Percentiles rank a stretch among this genome's conserved stretches.
Conservation (phyloP, 1,284 basidiomycete genomes). For the Austroboletus sp. region DNA sequence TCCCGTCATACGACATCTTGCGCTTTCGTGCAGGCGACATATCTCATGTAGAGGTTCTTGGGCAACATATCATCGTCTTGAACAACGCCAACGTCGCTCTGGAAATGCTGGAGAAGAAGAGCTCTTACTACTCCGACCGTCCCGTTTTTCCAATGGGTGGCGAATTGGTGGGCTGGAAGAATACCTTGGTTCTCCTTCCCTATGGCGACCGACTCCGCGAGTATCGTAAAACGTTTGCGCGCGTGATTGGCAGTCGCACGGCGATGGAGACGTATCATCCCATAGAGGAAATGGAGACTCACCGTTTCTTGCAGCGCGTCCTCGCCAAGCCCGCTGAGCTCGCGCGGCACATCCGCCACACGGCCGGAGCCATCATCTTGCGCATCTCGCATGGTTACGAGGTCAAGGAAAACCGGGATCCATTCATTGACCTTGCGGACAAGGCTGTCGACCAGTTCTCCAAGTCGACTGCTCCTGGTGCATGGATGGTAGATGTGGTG, state of each 20-base stretch:
- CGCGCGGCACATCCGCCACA: conserved; percentile 49
- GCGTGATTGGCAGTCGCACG: conserved; percentile 48
- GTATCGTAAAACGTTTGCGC: conserved; percentile 54
- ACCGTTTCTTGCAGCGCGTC: conserved; percentile 50
- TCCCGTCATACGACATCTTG: not conserved
- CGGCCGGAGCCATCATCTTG: conserved; percentile 53
- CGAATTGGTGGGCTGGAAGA: conserved; percentile 63
- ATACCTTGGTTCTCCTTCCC: conserved; percentile 52
- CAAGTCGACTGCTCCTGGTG: conserved; percentile 49
- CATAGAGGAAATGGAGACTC: conserved; percentile 49
- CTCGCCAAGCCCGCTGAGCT: conserved; percentile 50
- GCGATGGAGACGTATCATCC: conserved; percentile 46
- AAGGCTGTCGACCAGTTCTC: conserved; percentile 55
- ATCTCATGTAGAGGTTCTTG: conserved; percentile 51
- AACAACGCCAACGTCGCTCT: conserved; percentile 49
- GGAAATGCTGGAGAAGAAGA: conserved; percentile 63
- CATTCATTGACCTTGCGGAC: conserved; percentile 53
- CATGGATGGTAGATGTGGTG: conserved; percentile 54
- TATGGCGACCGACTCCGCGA: conserved; percentile 59
- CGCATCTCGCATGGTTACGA: conserved; percentile 60
- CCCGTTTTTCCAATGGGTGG: conserved; percentile 53
- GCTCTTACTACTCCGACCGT: conserved; percentile 64
- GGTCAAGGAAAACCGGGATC: conserved; percentile 49
- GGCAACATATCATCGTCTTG: conserved; percentile 55
- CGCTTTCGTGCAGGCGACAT: conserved; percentile 45